Base-by-base conservation (phyloP, 352 stramenopile species). In the Globisporangium cederbergense region DNA sequence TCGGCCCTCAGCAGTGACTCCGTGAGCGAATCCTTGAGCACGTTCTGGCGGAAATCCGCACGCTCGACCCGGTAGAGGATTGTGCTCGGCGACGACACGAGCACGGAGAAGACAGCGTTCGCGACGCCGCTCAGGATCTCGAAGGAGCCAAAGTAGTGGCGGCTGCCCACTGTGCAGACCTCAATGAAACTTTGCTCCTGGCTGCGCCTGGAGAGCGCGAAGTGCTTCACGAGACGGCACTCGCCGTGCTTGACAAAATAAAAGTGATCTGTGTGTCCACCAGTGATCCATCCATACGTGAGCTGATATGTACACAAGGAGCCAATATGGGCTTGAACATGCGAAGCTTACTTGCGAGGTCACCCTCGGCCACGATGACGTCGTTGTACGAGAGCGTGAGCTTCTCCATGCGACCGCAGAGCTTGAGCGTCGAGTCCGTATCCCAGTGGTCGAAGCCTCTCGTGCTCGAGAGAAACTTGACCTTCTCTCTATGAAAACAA, bases 161-260 rank as follows among this genome's bases (percentile, higher is more conserved):
- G 80, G 42, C 74, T 88, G 55, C 43, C 73, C 5, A 92, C 55
- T 2, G 74, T 76, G 20, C 73, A 77, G 43, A 92, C 65, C 58
- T 92, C 83, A 51, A 89, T 74, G 62, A 86, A 81, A 38, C 66
- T 78, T 3, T 64, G 49, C 38, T 74, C 66, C 1, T 70, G 73
- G 6, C 50, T 60, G 22, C 52, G 22, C 49, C 65, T 50, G 4
- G 62, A 53, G 20, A 56, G 61, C 18, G 60, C 65, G 40, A 83
- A 86, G 20, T 72, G 74, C 61, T 88, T 89, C 14, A 92, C 68
- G 20, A 92, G 65, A 3, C 79, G 79, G 34, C 79, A 89, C 18
- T 89, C 79, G 22, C 83, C 83, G 51, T 85, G 77, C 47, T 82
- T 80, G 11, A 91, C 67, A 30, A 91, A 85, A 64, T 83, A 88